Base-by-base conservation (phyloP, 2,329 filamentous ascomycete genomes). In the Aureobasidium sp. region DNA sequence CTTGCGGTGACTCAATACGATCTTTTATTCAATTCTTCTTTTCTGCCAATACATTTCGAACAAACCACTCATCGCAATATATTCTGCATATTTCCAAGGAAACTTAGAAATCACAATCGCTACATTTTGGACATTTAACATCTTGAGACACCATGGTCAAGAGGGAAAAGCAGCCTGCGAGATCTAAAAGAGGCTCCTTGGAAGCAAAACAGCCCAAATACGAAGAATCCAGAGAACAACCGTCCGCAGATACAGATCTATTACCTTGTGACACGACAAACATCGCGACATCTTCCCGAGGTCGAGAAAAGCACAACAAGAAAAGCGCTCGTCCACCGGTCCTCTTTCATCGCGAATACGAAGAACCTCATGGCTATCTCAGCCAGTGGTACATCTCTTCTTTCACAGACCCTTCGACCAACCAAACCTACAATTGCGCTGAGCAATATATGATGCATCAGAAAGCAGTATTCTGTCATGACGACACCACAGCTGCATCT, bases 341-440 rank as follows among this genome's bases (percentile, higher is more conserved):
- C 24, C 74, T 67, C 64, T 76, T 76, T 68, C 75, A 73, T 71
- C 69, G 71, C 51, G 71, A 74, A 55, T 76, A 76, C 17, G 77
- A 84, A 61, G 67, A 73, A 1, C 69, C 73, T 3, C 75, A 79
- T 36, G 84, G 83, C 44, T 86, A 79, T 71, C 76, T 88, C 13
- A 84, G 80, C 0, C 85, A 88, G 72, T 88, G 85, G 85, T 85
- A 83, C 68, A 26, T 53, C 34, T 29, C 24, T 5, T 41, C 50
- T 17, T 53, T 53, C 15, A 53, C 50, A 29, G 34, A 53, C 20
- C 50, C 36, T 9, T 39, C 20, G 13, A 53, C 50, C 1, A 4
- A 27, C n/a, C 50, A 53, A 24, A 48, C 27, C 20, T 61, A 52
- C 37, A 44, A 37, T 43, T 43, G 43, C 7, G 50, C 50, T 10